Base-by-base conservation (phyloP, 495 filamentous ascomycete species). In the Hypoxylon lenormandii region DNA sequence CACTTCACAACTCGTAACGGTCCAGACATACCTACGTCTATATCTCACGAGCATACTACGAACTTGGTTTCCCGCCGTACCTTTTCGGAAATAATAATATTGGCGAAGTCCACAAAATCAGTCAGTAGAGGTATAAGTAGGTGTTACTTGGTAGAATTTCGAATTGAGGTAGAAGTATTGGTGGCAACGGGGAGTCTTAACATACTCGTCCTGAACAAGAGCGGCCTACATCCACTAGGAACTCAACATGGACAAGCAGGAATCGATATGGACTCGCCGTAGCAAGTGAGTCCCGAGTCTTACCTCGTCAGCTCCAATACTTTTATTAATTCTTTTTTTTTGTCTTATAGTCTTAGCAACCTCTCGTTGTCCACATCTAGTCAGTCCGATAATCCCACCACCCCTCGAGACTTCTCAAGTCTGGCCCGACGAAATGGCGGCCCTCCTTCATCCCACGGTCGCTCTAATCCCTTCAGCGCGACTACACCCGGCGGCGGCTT, bases 391-490 rank as follows among this genome's bases (percentile, higher is more conserved):
- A 86, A 87, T 80, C 82, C 86, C 77, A 87, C 88, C 76, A 85
- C 88, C 70, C 83, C 89, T 77, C 89, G 93, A 62, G 74, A 76
- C 60, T 76, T 76, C 57, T 76, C 74, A 18, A 72, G 74, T 43
- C 60, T 76, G 38, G 66, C 74, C 38, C 74, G 74, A 48, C 60
- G 69, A 63, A 76, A 76, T 60, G 90, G 91, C 74, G 86, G 82
- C 58, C 30, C 30, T 33, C 10, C 30, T 3, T 88, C 88, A 72
- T 93, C 90, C 73, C 89, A 92, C 77, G 89, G 89, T 60, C 90
- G 90, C 79, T 84, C 88, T 64, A 96, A 96, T 79, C 92, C 95
- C 19, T 96, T 97, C 81, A 92, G 89, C 78, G 85, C 89, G 64
- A 88, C 91, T 22, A 89, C 92, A 23, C 92, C 93, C 33, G 87